Base-by-base conservation (phyloP, 225 moss, liverwort and hornwort genomes). In the Marchantia polymorpha region DNA sequence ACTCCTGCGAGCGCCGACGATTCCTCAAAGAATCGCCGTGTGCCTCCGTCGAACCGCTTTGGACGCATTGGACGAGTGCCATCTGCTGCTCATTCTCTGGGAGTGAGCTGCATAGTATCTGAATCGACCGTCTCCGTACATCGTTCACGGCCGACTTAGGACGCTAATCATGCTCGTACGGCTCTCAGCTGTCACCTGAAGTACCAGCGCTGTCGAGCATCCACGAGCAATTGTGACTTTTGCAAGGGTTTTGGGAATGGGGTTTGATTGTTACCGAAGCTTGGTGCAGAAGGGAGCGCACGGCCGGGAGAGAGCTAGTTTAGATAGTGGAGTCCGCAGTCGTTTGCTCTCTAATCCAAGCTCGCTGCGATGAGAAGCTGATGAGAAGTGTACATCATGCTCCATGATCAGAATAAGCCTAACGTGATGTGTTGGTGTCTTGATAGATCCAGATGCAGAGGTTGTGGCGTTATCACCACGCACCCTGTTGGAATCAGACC, bases 401-500 rank as follows among this genome's bases (percentile, higher is more conserved):
- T 30, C 8, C 27, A 12, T 29, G 66, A 10, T 27, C 30, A 27
- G 27, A 29, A 29, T 25, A 66, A 25, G 39, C 39, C 20, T 58
- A 20, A 58, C 56, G 56, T 58, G 1, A 51, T 72, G 3, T 12
- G 5, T 39, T 39, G 39, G 5, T 39, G 39, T 39, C 48, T 74
- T 55, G 55, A 17, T 87, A 93, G 93, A 93, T 86, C 93, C 93
- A 60, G 89, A 86, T 79, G 91, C 93, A 69, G 93, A 93, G 81
- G 92, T 93, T 25, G 91, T 93, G 70, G 90, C 92, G 67, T 89
- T 93, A 16, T 93, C 93, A 55, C 90, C 93, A 1, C 89, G 89
- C 64, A 92, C 93, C 73, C 86, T 93, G 82, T 85, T 93, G 88
- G 93, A 91, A 84, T 91, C 93, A 72, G 91, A 93, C 47, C 84